phyloP scores from a whole-genome alignment of 106 monocot genomes.

The Hemerocallis citrina region DNA sequence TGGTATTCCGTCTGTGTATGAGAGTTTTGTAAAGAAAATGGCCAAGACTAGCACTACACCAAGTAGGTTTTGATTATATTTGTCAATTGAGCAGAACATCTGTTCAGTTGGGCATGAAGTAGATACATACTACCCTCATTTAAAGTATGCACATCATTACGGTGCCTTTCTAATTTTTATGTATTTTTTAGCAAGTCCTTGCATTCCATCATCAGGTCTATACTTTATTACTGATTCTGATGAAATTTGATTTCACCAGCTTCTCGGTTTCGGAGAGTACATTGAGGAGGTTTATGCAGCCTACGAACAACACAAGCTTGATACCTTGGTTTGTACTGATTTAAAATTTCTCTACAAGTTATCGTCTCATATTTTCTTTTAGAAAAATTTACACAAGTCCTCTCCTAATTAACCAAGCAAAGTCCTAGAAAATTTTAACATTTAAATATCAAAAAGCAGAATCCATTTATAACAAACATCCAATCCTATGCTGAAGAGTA shows the following conservation, averaged over 20 bases:
- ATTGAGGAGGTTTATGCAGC: slow-evolving; percentile 92
- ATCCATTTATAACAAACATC: background rate
- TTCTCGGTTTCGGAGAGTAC: slow-evolving; percentile 94
- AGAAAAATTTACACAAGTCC: no score
- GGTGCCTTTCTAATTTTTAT: no score
- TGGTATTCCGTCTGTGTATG: no score
- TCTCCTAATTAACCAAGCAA: background rate
- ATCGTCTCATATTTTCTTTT: background rate
- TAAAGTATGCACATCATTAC: no score
- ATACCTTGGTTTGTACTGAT: slow-evolving; percentile 68
- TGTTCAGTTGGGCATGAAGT: no score
- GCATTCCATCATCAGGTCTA: background rate
- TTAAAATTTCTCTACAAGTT: background rate
- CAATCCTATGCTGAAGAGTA: background rate
- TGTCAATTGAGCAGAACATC: no score
- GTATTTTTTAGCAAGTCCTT: background rate
- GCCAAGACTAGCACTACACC: no score
- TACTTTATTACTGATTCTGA: background rate
- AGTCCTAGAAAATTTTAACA: background rate
- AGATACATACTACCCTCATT: no score
- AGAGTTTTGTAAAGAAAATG: no score
- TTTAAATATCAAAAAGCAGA: no score
- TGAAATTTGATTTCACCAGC: slow-evolving; percentile 26
- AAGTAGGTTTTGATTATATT: no score
- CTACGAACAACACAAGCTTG: slow-evolving; percentile 90